phyloP scores from a whole-genome alignment of 352 stramenopile genomes.

The Phytophthora europaea region DNA sequence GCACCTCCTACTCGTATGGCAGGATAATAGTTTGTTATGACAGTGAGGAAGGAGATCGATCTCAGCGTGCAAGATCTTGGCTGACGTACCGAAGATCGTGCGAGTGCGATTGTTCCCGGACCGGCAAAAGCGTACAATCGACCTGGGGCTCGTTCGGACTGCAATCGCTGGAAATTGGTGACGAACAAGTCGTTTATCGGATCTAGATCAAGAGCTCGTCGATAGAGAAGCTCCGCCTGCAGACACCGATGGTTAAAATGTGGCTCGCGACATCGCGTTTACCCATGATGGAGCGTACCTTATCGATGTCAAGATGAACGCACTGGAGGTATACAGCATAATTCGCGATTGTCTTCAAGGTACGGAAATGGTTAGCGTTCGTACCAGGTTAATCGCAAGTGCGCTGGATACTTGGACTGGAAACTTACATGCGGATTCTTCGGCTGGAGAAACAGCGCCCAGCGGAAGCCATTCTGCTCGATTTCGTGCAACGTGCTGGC shows the following conservation, averaged over 20 bases:
- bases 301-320: constrained; percentile 67
- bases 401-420: neutral
- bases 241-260: neutral
- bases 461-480: constrained; percentile 72
- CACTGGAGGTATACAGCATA: constrained; percentile 75
- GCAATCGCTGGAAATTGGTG: constrained; percentile 70
- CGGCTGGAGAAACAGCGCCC: constrained; percentile 68
- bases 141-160: constrained; percentile 57
- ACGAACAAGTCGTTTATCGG: constrained; percentile 57
- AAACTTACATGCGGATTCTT: constrained; percentile 57
- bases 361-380: neutral
- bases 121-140: constrained; percentile 62
- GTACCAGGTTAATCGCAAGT: neutral
- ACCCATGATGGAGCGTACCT: constrained; percentile 25
- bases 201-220: constrained; percentile 66
- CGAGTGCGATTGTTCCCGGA: constrained; percentile 58
- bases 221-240: constrained; percentile 73
- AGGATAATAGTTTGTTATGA: neutral
- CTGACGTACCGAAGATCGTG: constrained; percentile 46
- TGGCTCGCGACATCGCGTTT: neutral
- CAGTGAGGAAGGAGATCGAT: neutral
- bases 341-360: constrained; percentile 60
- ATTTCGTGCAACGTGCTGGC: constrained; percentile 37
- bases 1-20: constrained; percentile 32
- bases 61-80: neutral